These are phyloP conservation scores for Mortierella sp. DNA, from an alignment of 371 early-diverging fungal genomes.

Conservation along the genomic window DNA sequence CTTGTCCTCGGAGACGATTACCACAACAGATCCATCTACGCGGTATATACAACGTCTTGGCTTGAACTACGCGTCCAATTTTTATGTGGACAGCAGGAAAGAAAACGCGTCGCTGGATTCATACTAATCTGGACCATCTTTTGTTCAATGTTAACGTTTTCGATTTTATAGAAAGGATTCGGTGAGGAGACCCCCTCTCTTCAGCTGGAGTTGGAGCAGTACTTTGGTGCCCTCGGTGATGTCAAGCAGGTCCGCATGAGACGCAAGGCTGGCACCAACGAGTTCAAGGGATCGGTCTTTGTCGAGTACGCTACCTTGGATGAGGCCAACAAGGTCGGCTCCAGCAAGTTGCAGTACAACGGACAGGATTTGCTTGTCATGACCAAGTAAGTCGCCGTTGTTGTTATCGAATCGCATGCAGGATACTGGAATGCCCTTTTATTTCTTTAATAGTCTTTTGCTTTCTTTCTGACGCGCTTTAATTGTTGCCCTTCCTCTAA, in stretches of 20 bases:
- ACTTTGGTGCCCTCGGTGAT: conserved; percentile 64
- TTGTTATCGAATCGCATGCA: background rate
- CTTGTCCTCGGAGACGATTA: conserved; percentile 62
- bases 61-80: background rate
- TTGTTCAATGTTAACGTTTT: background rate
- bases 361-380: conserved; percentile 66
- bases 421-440: too few species aligned
- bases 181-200: conserved; percentile 65
- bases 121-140: background rate
- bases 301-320: conserved; percentile 71
- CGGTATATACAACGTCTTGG: conserved; percentile 42
- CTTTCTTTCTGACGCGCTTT: background rate
- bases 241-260: conserved; percentile 75
- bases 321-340: conserved; percentile 67
- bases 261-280: conserved; percentile 64
- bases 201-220: conserved; percentile 73
- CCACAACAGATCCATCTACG: conserved; percentile 70
- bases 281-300: conserved; percentile 73
- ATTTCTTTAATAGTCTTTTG: too few species aligned
- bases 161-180: conserved; percentile 66
- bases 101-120: too few species aligned
- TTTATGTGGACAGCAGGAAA: background rate
- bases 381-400: conserved; percentile 58
- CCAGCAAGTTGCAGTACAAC: conserved; percentile 64
- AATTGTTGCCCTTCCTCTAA: background rate